Base-by-base conservation (phyloP, 257 asterid species). In the Plantago elongata region DNA sequence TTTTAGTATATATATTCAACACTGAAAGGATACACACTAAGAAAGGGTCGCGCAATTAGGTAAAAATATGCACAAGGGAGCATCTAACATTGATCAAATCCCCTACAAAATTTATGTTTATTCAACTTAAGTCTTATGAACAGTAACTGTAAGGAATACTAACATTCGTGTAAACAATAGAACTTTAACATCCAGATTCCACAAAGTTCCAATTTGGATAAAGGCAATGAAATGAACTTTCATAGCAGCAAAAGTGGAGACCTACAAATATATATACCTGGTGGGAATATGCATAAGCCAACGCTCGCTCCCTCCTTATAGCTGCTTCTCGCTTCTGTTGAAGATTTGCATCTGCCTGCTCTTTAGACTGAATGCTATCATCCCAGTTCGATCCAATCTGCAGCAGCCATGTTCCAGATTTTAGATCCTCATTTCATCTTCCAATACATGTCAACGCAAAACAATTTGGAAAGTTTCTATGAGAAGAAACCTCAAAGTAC, bases 261-360 rank as follows among this genome's bases (percentile, higher is more conserved):
- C 9, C 49, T 12, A 18, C 12, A 55, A 49, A 16, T 22, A 27
- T 37, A 14, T 14, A 29, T 68, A 90, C 95, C 87, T 90, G 90
- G 68, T 87, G 95, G 9, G 92, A 69, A 67, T 79, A 71, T 11
- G 93, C 74, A 71, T 87, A 87, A 71, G 95, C 97, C 81, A 90
- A 68, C 16, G 97, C 85, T 44, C 94, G 83, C 60, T 92, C 99
- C 74, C 99, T 74, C 75, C 88, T 79, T 22, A 75, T 62, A 7
- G 96, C 85, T 52, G 95, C 97, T 74, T 87, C 93, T 61, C 77
- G 86, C 52, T 69, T 81, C 65, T 58, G 62, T 49, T 80, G 95
- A 66, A 77, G 66, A 55, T 66, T 72, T 46, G 90, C 90, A 54
- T 90, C 87, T 2, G 78, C 67, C 75, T 81, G 75, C 80, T 87